These are phyloP conservation scores for Fraxinus ornus DNA, from an alignment of 305 asterid genomes.

Conservation along the genomic window DNA sequence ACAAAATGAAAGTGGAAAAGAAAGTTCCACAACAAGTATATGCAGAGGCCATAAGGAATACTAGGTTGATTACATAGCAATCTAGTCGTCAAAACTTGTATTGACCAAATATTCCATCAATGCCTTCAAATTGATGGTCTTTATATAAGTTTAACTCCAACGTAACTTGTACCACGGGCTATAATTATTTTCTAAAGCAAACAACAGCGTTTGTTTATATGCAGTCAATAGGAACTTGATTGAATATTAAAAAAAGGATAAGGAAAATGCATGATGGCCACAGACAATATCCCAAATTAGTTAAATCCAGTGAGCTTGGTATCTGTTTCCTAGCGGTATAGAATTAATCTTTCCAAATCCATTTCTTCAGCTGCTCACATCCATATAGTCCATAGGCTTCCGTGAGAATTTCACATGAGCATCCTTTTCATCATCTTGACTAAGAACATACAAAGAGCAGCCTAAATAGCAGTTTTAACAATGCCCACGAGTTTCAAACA, in stretches of 20 bases:
- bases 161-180: not conserved
- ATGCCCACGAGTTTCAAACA: not conserved
- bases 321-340: not conserved
- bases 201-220: not conserved
- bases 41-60: not conserved
- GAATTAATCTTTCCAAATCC: not conserved
- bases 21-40: not conserved
- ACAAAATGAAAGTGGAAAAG: not conserved
- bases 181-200: not conserved
- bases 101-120: not conserved
- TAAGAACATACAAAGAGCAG: not conserved
- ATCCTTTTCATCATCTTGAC: not conserved
- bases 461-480: not conserved
- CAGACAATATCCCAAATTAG: not conserved
- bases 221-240: not conserved
- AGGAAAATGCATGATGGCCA: not conserved
- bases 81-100: not conserved
- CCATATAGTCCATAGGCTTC: not conserved
- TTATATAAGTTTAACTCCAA: not conserved
- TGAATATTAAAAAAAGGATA: not conserved
- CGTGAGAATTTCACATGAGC: not conserved
- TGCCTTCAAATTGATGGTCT: not conserved
- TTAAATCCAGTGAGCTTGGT: not conserved
- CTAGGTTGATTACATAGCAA: not conserved
- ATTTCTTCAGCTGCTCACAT: not conserved